Evolutionary conservation across 495 filamentous ascomycete species (phyloP).

Genomic region (Durotheca rogersii): DNA sequence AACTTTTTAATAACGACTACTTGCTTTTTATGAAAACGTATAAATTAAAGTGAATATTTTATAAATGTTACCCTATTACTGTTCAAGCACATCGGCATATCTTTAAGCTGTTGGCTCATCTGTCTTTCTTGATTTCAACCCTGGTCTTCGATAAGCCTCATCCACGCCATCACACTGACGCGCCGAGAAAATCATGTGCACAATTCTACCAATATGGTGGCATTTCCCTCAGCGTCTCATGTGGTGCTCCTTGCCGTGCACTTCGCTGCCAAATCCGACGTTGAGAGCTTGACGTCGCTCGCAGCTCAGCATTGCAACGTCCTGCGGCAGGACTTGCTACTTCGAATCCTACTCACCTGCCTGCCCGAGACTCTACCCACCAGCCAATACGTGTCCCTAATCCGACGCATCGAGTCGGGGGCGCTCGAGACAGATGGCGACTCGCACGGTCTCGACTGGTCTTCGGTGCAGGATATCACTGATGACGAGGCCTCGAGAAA

Average conservation of each 20-base stretch:
- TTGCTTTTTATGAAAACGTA: too few species aligned
- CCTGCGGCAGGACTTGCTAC: conserved; percentile 64
- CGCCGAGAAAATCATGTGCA: conserved; percentile 14
- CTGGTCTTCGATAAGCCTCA: too few species aligned
- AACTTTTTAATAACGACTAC: too few species aligned
- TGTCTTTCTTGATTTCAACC: too few species aligned
- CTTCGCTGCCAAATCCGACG: conserved; percentile 57
- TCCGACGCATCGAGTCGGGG: conserved; percentile 56
- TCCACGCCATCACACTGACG: too few species aligned
- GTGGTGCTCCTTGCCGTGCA: conserved; percentile 64
- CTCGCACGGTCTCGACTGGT: conserved; percentile 52
- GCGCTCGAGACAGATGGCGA: conserved; percentile 34
- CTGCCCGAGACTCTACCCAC: conserved; percentile 77
- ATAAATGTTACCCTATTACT: too few species aligned
- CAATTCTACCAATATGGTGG: conserved; percentile 37
- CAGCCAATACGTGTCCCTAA: conserved; percentile 59
- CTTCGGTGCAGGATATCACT: conserved; percentile 60
- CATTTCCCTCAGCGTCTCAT: conserved; percentile 58
- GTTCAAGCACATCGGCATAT: too few species aligned
- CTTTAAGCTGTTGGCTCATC: too few species aligned
- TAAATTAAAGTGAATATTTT: too few species aligned
- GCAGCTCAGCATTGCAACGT: conserved; percentile 56
- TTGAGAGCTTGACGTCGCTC: conserved; percentile 62
- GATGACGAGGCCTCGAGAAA: conserved; percentile 66
- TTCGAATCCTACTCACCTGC: conserved; percentile 82